Base-by-base conservation (phyloP, 176 grass and related monocot genomes). In the Aegilops speltoides region DNA sequence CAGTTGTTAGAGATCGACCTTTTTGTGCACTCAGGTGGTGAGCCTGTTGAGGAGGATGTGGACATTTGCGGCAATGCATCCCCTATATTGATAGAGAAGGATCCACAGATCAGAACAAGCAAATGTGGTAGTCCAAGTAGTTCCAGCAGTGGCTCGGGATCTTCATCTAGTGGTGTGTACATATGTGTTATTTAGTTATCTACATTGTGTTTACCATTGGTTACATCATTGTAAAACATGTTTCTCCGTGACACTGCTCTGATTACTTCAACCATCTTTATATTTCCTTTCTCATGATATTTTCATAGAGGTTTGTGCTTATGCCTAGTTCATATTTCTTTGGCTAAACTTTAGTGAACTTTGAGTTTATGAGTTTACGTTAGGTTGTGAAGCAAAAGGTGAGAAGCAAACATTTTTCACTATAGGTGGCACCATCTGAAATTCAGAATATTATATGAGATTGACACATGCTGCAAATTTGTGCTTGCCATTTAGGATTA, bases 21-120 rank as follows among this genome's bases (percentile, higher is more conserved):
- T 54, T 54, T 40, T 40, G 29, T 79, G 43, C 41, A 83, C 88
- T 33, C 82, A 85, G 76, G 63, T 68, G 80, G 73, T 3, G 89
- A 99, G 37, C 97, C 76, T 52, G 40, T 89, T 54, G 97, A 99
- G 31, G 97, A 99, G 85, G 94, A 97, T 91, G 94, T 99, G 67
- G 97, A 99, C 87, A 99, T 99, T 64, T 89, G 94, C 64, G 94
- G 90, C 38, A 92, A 99, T 87, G 94, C 89, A 74, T 84, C 94
- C 68, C 94, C 97, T 48, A 80, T 99, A 77, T 86, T 89, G 50
- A 90, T 99, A 73, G 90, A 91, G 72, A 99, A 99, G 40, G 89
- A 94, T 84, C 56, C 83, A 65, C 86, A 89, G 40, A 78, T 82
- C 77, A 93, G 68, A 78, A 77, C 72, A 80, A 73, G 67, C 82